Evolutionary conservation across 768 basidiomycete genomes (phyloP), one percentile per base, ranked within the genome.

Genomic region (Glaciozyma antarctica): DNA sequence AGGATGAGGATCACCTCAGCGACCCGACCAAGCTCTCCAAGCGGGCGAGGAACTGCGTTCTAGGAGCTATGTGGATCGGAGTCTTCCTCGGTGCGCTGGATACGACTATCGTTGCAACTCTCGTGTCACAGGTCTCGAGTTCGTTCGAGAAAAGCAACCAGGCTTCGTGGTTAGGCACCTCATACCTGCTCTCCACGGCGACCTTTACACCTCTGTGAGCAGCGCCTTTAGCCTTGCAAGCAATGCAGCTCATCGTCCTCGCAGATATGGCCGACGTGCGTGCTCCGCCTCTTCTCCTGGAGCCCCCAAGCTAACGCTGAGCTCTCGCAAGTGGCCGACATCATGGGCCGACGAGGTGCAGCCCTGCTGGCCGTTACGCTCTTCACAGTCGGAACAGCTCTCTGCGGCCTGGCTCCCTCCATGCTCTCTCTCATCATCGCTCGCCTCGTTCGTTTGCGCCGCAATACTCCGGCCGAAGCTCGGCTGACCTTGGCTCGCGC

Each of bases 321-420:
- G 7, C 10, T 41, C 38, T 15, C 38, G 38, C 38, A 41, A 41
- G 38, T 78, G 41, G 71, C 72, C 56, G 77, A 77, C 52, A 77
- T 78, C 63, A 74, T 77, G 60, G 78, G 78, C 9, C 82, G 93
- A 54, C 87, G 87, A 76, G 85, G 86, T 51, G 88, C 93, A 22
- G 89, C 92, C 86, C 79, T 95, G 67, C 78, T 90, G 54, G 92
- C 86, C 15, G 77, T 93, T 63, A 80, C 83, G 68, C 80, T 95
- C 66, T 95, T 97, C 80, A 88, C 90, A 2, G 80, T 83, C 66
- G 93, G 93, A 26, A 97, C 91, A 2, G 79, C 90, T 49, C 80
- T 86, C 21, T 97, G 92, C 74, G 94, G 89, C 2, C 71, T 92
- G 49, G 93, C 90, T 49, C 84, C 87, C 13, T 87, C 86, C 9